Evolutionary conservation across 805 yeast species (phyloP), one percentile per base, ranked within the genome.

Genomic region (Ogataea pignaliae): DNA sequence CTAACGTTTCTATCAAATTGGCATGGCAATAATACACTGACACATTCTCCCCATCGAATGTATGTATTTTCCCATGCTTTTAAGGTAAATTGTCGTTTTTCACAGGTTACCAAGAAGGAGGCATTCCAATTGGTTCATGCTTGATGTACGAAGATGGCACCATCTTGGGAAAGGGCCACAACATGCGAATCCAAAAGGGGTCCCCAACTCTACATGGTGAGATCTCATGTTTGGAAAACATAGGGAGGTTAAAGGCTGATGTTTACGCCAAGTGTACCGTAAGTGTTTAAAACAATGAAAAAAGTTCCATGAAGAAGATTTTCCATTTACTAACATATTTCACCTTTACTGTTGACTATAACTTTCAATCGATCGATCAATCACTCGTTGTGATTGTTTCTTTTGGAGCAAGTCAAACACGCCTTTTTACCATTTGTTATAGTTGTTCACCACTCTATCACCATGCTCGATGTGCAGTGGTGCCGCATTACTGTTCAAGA

Each of bases 391-490:
- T n/a, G n/a, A n/a, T n/a, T n/a, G n/a, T n/a, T n/a, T n/a, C n/a
- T n/a, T n/a, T n/a, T n/a, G n/a, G n/a, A n/a, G n/a, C n/a, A n/a
- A n/a, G n/a, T n/a, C n/a, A n/a, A n/a, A n/a, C n/a, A n/a, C n/a
- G n/a, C n/a, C n/a, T n/a, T n/a, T n/a, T n/a, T n/a, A 14, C 32
- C n/a, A n/a, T n/a, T n/a, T n/a, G n/a, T n/a, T n/a, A 3, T 33
- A 42, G 61, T 76, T 88, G 77, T 91, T 89, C 68, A 89, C 97
- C 29, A 86, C 97, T 0, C 70, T 91, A 52, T 86, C 96, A 8
- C 97, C 98, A 3, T 91, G 98, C 63, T 76, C 82, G 53, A 91
- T 91, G 97, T 91, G 98, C 63, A 79, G 93, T 4, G 98, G 98
- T 16, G 95, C 97, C 6, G 85, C 91, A 51, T 58, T 91, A 41